phyloP scores from a whole-genome alignment of 2,329 filamentous ascomycete genomes.

The Didymosphaeria variabile region DNA sequence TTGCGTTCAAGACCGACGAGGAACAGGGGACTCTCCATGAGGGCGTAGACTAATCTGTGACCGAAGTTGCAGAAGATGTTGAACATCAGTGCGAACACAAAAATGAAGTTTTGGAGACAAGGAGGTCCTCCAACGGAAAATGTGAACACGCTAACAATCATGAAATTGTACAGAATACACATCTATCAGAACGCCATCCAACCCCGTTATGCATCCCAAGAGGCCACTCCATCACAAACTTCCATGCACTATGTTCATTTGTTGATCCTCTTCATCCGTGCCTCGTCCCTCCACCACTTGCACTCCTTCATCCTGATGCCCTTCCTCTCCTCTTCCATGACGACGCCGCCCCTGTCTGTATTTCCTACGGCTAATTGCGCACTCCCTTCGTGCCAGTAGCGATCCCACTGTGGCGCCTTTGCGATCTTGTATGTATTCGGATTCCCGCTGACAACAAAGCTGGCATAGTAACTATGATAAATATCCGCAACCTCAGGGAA shows the following conservation, averaged over 20 bases:
- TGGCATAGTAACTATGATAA: conserved; percentile 48
- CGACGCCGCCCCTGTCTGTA: conserved; percentile 29
- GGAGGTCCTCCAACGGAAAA: background rate
- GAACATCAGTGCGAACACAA: no score
- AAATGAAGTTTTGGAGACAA: no score
- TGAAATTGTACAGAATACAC: background rate
- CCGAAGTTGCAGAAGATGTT: no score
- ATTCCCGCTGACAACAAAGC: conserved; percentile 46
- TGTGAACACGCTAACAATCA: background rate
- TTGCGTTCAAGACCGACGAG: no score
- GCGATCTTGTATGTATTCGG: conserved; percentile 40
- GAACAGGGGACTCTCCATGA: no score
- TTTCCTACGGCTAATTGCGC: conserved; percentile 37
- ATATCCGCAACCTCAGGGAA: conserved; percentile 42
- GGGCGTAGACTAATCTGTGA: no score
- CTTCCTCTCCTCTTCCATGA: conserved; percentile 36
- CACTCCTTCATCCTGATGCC: conserved; percentile 43
- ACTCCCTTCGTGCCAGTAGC: conserved; percentile 29
- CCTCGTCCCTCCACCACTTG: conserved; percentile 45
- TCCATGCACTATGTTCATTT: conserved; percentile 29
- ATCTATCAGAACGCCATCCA: background rate
- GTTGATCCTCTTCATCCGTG: conserved; percentile 39
- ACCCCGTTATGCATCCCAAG: background rate
- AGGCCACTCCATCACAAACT: background rate
- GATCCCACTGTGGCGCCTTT: conserved; percentile 40